Base-by-base conservation (phyloP, 2,329 filamentous ascomycete species). In the Ophiosphaerella korrae region DNA sequence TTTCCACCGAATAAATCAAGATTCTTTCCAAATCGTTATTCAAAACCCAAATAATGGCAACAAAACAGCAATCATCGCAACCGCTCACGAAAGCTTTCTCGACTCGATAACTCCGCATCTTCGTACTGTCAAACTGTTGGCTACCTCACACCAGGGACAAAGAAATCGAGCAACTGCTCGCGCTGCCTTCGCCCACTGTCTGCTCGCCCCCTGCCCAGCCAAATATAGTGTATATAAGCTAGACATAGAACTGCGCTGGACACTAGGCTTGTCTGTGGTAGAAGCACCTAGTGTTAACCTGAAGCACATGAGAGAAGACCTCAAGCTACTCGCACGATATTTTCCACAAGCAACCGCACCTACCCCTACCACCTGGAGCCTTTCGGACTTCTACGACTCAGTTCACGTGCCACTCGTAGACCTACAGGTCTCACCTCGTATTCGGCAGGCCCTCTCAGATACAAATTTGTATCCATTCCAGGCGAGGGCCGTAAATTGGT, bases 381-480 rank as follows among this genome's bases (percentile, higher is more conserved):
- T 81, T 9, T 76, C 79, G 42, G 80, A 83, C 50, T 92, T 92
- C 66, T 92, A 92, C 62, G 81, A 88, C 45, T 84, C 84, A 13
- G 86, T 88, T 1, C 82, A 86, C 63, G 80, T 86, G 2, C 86
- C 89, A 1, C 23, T 75, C 81, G 43, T 74, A 74, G 38, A 79
- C 14, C 12, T 61, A 7, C 42, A 64, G 7, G 53, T 72, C 2
- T 66, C 73, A 7, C 57, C 61, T 1, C 59, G 63, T 6, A 69
- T 75, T 9, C 59, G 66, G n/a, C 53, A 64, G 5, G 58, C 58
- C 14, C 35, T 69, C 18, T 32, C 60, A 2, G 63, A 69, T 2
- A 71, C 84, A 1, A 75, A 73, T 0, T 73, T 92, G 0, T 92
- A 85, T 65, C 88, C 88, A 0, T 92, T 91, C 52, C 89, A 92